Evolutionary conservation across 2,329 filamentous ascomycete genomes (phyloP).

Genomic region (Sporothrix luriei): DNA sequence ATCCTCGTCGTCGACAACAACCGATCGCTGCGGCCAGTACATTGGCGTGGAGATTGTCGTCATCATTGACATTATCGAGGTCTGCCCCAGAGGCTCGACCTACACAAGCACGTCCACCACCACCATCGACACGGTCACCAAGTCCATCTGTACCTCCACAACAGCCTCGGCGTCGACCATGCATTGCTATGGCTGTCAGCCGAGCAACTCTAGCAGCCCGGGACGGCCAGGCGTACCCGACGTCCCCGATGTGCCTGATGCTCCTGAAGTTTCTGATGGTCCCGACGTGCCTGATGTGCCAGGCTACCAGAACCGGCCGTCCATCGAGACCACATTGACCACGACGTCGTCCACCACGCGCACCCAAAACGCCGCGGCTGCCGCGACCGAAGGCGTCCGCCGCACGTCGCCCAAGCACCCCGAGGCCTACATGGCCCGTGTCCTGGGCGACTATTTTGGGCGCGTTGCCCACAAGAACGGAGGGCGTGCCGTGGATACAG

Average conservation of each 20-base stretch:
- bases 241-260: neutral
- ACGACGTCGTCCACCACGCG: neutral
- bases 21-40: slow-evolving; percentile 26
- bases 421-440: neutral
- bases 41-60: slow-evolving; percentile 30
- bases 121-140: slow-evolving; percentile 28
- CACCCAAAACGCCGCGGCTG: neutral
- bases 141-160: slow-evolving; percentile 26
- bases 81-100: slow-evolving; percentile 26
- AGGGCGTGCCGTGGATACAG: neutral
- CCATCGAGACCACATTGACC: neutral
- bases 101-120: slow-evolving; percentile 24
- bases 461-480: neutral
- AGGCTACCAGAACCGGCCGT: neutral
- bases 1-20: neutral
- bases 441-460: slow-evolving; percentile 10
- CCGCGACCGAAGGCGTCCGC: neutral
- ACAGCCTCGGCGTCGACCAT: neutral
- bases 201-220: neutral
- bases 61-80: slow-evolving; percentile 33
- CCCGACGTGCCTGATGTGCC: neutral
- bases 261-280: no score
- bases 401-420: neutral
- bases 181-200: slow-evolving; percentile 30
- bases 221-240: neutral